Percentiles rank a stretch among this genome's conserved stretches.
phyloP scores from a whole-genome alignment of 768 basidiomycete genomes.

The Leccinum boreale region DNA sequence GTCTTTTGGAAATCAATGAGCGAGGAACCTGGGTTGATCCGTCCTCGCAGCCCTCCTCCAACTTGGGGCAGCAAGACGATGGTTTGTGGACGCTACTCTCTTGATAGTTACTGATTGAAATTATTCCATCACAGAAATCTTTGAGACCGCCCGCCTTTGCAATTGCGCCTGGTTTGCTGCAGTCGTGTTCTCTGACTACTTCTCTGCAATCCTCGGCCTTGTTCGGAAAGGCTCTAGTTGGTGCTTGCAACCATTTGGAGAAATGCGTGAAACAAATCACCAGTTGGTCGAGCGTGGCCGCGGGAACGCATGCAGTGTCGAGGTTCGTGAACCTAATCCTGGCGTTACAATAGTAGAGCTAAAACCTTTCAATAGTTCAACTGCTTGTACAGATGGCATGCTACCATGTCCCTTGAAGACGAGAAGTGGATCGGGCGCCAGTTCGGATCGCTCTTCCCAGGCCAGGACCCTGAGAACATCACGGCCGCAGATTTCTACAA shows the following conservation, averaged over 20 bases:
- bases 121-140: conserved; percentile 53
- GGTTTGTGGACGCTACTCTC: conserved; percentile 16
- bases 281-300: conserved; percentile 72
- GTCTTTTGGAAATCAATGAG: conserved; percentile 79
- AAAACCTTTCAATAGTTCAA: conserved; percentile 55
- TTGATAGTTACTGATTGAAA: background rate
- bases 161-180: conserved; percentile 81
- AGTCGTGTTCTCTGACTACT: conserved; percentile 81
- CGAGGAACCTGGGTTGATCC: conserved; percentile 62
- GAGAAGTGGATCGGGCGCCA: conserved; percentile 62
- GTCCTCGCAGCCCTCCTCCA: conserved; percentile 36
- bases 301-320: conserved; percentile 80
- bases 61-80: conserved; percentile 56
- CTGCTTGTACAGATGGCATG: conserved; percentile 82
- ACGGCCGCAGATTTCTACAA: conserved; percentile 49
- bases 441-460: conserved; percentile 52
- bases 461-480: conserved; percentile 46
- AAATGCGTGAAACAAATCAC: conserved; percentile 60
- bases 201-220: conserved; percentile 76
- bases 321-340: conserved; percentile 41
- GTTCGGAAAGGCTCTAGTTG: conserved; percentile 72
- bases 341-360: background rate
- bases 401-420: conserved; percentile 69
- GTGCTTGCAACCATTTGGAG: conserved; percentile 74
- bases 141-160: conserved; percentile 74